Conservation (phyloP, 768 basidiomycete species). For the Tephrocybe sp. region DNA sequence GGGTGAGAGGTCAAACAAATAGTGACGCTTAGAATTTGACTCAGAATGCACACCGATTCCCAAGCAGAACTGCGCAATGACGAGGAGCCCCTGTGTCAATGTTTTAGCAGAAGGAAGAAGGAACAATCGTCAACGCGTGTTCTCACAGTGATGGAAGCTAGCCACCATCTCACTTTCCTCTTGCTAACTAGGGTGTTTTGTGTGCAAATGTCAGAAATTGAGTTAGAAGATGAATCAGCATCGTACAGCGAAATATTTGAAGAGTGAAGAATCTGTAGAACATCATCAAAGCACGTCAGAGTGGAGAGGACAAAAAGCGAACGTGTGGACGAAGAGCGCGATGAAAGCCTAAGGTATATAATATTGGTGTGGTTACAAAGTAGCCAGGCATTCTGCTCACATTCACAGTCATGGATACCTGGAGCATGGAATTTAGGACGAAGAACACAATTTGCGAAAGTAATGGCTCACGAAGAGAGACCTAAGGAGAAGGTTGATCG, state of each 20-base stretch:
- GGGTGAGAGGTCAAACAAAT: neutral
- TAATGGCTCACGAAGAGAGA: neutral
- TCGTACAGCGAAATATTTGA: conserved; percentile 5
- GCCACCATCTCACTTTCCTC: neutral
- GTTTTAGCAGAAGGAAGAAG: too few species aligned
- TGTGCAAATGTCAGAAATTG: neutral
- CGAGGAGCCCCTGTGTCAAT: neutral
- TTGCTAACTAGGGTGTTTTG: neutral
- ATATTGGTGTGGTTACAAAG: neutral
- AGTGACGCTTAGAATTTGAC: too few species aligned
- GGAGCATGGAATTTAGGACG: neutral
- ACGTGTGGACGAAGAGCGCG: neutral
- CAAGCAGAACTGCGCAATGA: neutral
- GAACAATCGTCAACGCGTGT: neutral
- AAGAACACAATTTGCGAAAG: neutral
- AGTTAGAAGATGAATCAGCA: too few species aligned
- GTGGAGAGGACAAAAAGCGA: neutral
- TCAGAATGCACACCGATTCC: neutral
- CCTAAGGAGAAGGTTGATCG: neutral
- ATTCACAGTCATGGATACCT: neutral
- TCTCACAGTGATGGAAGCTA: neutral
- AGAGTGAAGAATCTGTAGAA: conserved; percentile 1
- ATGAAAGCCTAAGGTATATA: conserved; percentile 1
- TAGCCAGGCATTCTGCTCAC: neutral
- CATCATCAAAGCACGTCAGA: too few species aligned